Percentiles rank a stretch among this genome's conserved stretches.
Conservation (phyloP, 1,284 basidiomycete species). For the Apiotrichum gracile region DNA sequence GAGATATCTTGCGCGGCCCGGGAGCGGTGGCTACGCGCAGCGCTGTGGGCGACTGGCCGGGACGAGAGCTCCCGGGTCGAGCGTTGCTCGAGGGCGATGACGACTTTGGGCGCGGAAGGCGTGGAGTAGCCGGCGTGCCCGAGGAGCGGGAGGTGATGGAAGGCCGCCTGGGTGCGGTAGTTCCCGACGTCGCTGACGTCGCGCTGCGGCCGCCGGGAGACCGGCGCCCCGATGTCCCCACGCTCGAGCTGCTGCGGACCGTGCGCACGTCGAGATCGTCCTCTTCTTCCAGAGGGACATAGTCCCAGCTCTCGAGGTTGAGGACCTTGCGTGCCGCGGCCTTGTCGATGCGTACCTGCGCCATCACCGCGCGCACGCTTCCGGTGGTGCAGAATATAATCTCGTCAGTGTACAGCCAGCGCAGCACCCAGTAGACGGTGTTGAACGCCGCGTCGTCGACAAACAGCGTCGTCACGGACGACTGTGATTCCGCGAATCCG, state of each 20-base stretch:
- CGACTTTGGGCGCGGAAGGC: slow-evolving; percentile 1
- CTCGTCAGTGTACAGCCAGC: slow-evolving; percentile 62
- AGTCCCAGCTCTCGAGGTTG: slow-evolving; percentile 14
- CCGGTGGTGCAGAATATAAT: slow-evolving; percentile 51
- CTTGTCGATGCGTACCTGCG: slow-evolving; percentile 21
- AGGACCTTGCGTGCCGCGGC: slow-evolving; percentile 7
- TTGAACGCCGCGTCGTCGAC: slow-evolving; percentile 77
- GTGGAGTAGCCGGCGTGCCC: not conserved
- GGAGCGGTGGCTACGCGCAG: not conserved
- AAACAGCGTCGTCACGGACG: slow-evolving; percentile 51
- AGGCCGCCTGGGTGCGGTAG: not conserved
- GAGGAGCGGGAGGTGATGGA: not conserved
- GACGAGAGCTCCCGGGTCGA: too few species aligned
- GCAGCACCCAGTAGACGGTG: slow-evolving; percentile 72
- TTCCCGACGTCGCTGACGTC: not conserved
- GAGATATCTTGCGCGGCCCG: not conserved
- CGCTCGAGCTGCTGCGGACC: slow-evolving; percentile 23
- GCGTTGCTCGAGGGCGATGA: not conserved
- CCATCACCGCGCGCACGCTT: slow-evolving; percentile 38
- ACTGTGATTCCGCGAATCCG: slow-evolving; percentile 56
- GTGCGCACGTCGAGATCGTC: slow-evolving; percentile 11
- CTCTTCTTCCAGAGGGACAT: slow-evolving; percentile 3
- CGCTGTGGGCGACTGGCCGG: not conserved
- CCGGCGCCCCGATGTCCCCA: slow-evolving; percentile 11
- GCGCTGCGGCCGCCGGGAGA: not conserved